These are phyloP conservation scores for Pseudocercospora crystallina DNA, from an alignment of 2,329 filamentous ascomycete species.

Conservation along the genomic window DNA sequence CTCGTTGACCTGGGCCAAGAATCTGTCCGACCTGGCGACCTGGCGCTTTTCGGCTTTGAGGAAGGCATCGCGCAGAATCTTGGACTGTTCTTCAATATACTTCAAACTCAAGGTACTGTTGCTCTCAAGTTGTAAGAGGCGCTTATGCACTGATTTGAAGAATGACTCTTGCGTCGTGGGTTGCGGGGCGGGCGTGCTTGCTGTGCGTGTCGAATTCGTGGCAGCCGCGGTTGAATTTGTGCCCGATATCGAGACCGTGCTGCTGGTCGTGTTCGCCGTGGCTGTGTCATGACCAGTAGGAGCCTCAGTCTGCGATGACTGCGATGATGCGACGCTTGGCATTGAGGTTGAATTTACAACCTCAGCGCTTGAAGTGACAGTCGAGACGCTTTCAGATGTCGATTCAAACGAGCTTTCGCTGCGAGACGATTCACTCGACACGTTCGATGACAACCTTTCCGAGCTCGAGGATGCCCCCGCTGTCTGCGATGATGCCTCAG, in stretches of 20 bases:
- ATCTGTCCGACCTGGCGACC: slow-evolving; percentile 75
- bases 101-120: slow-evolving; percentile 91
- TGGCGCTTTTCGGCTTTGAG: slow-evolving; percentile 85
- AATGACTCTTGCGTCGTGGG: slow-evolving; percentile 96
- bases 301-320: too few relatives aligned
- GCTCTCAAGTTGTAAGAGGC: slow-evolving; percentile 83
- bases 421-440: too few relatives aligned
- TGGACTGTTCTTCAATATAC: slow-evolving; percentile 95
- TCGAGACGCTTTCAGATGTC: too few relatives aligned
- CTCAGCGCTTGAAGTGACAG: too few relatives aligned
- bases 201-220: slow-evolving; percentile 11
- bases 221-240: slow-evolving; percentile 1
- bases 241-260: background rate
- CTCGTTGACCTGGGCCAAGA: slow-evolving; percentile 80
- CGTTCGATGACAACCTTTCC: too few relatives aligned
- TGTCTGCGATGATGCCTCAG: too few relatives aligned
- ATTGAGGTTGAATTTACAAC: too few relatives aligned
- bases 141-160: slow-evolving; percentile 94
- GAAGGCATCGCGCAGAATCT: slow-evolving; percentile 83
- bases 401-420: too few relatives aligned
- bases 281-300: background rate
- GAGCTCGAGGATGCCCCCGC: too few relatives aligned
- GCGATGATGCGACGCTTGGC: too few relatives aligned
- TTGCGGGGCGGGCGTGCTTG: slow-evolving; percentile 42
- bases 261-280: background rate